phyloP scores from a whole-genome alignment of 2,329 filamentous ascomycete genomes.

The Calonectria ilicicola region DNA sequence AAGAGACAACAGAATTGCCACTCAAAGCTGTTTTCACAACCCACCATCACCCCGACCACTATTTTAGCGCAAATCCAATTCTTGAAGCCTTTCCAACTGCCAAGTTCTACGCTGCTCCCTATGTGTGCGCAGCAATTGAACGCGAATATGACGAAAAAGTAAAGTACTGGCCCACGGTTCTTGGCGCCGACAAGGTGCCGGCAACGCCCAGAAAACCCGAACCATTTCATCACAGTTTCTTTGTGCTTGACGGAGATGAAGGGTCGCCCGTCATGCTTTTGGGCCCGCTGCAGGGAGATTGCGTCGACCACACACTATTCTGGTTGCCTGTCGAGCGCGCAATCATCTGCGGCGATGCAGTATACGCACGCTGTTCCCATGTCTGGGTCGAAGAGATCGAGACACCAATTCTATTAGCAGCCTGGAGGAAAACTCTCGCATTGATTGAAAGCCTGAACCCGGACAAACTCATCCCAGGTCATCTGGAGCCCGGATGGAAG shows the following conservation, averaged over 20 bases:
- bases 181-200: background rate
- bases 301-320: background rate
- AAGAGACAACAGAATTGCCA: background rate
- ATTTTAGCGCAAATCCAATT: constrained; percentile 14
- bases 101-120: background rate
- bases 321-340: background rate
- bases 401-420: background rate
- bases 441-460: background rate
- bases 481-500: background rate
- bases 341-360: background rate
- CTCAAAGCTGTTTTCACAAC: constrained; percentile 12
- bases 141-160: constrained; percentile 1
- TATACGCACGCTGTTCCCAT: background rate
- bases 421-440: background rate
- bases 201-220: background rate
- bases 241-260: background rate
- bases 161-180: background rate
- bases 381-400: constrained; percentile 1
- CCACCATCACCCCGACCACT: constrained; percentile 18
- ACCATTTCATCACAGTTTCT: background rate
- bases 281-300: background rate
- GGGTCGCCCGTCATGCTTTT: background rate
- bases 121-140: background rate
- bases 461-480: background rate
- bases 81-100: background rate